A percentile compares a stretch with the other conserved stretches of the same genome.
Evolutionary conservation across 352 stramenopile genomes (phyloP).

Genomic region (Peronospora farinosa): DNA sequence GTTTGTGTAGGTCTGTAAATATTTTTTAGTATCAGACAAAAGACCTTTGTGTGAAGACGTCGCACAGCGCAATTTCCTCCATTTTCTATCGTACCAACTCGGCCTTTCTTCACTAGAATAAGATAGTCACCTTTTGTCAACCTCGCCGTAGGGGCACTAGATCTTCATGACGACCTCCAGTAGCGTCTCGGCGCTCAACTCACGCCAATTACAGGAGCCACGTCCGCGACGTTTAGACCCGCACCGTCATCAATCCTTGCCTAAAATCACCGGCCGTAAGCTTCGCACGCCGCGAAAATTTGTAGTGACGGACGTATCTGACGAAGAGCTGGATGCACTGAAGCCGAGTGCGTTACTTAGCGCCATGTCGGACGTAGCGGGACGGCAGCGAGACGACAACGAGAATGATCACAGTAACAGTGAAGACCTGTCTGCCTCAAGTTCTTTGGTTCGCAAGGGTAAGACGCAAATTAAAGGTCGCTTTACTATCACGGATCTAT

Average conservation of each 20-base stretch:
- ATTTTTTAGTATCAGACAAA: constrained; percentile 35
- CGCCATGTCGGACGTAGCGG: constrained; percentile 5
- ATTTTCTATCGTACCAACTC: constrained; percentile 1
- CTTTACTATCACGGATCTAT: constrained; percentile 82
- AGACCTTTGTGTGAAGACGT: constrained; percentile 11
- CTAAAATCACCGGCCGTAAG: constrained; percentile 55
- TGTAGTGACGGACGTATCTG: constrained; percentile 62
- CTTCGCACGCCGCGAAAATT: constrained; percentile 56
- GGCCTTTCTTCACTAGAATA: constrained; percentile 5
- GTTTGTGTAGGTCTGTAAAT: constrained; percentile 13
- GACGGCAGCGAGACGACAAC: constrained; percentile 8
- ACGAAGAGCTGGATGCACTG: constrained; percentile 31
- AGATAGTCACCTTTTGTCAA: constrained; percentile 8
- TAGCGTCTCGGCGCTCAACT: constrained; percentile 13
- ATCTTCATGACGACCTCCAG: constrained; percentile 28
- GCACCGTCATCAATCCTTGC: constrained; percentile 24
- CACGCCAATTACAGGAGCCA: constrained; percentile 6
- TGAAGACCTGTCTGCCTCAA: constrained; percentile 20
- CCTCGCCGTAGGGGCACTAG: constrained; percentile 5
- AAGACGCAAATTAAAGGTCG: constrained; percentile 68
- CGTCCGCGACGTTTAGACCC: constrained; percentile 17
- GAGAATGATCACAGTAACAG: constrained; percentile 16
- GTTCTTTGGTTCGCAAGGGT: constrained; percentile 28
- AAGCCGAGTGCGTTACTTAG: constrained; percentile 1
- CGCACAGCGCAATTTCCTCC: not conserved